Evolutionary conservation across 768 basidiomycete genomes (phyloP), one percentile per base, ranked within the genome.

Genomic region (Mycena metata): DNA sequence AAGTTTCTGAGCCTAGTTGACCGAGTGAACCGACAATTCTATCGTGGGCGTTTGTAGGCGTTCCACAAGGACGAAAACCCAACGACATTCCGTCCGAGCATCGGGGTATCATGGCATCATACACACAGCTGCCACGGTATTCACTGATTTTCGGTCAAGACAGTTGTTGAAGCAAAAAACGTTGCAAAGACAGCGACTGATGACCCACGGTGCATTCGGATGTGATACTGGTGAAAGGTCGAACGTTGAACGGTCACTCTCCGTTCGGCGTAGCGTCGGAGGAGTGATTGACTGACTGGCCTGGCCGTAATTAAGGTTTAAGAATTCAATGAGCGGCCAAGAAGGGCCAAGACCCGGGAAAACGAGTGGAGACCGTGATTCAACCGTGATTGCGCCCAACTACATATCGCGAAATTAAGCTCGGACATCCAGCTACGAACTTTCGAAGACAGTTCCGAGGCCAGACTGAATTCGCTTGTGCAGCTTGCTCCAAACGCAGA

Each of bases 191-290:
- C 15, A 39, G 39, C 39, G 16, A 45, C 11, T 19, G 24, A 51
- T n/a, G 12, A 57, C 64, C 55, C 64, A 59, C 56, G 64, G 16
- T 66, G 10, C 4, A 45, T 51, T 51, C 64, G 47, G 64, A 50
- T 65, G 64, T 66, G 64, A 66, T 50, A 33, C 4, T 51, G 51
- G 56, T 59, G 64, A 66, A 66, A 39, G 30, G 64, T 59, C 9
- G 30, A 30, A 30, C 30, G 30, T 30, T 30, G 30, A 30, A 6
- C 30, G 5, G 51, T n/a, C 23, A 10, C 10, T 15, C 36, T n/a
- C n/a, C n/a, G n/a, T n/a, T n/a, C n/a, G n/a, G n/a, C n/a, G n/a
- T n/a, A n/a, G n/a, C n/a, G n/a, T n/a, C n/a, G n/a, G n/a, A n/a
- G n/a, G n/a, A n/a, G n/a, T n/a, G n/a, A n/a, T n/a, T n/a, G n/a